Base-by-base conservation (phyloP, 2,329 filamentous ascomycete species). In the Colletotrichum viniferum region DNA sequence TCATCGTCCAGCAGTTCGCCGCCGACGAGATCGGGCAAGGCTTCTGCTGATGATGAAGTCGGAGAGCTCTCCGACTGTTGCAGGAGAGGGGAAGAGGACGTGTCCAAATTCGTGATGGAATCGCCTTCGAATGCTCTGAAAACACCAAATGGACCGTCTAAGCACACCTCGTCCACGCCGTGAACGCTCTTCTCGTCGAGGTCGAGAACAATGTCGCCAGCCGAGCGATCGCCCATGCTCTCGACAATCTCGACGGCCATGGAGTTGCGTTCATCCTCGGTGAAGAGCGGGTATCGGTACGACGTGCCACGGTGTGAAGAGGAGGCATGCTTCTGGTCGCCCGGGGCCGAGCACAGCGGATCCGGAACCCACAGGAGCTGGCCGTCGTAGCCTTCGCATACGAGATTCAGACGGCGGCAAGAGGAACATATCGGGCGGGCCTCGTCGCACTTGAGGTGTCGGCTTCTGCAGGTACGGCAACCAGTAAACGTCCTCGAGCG, bases 391-490 rank as follows among this genome's bases (percentile, higher is more conserved):
- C 86, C 85, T 28, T 81, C 83, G 68, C 86, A 88, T 0, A 64
- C 28, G 1, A 87, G 70, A 1, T 82, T 82, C 18, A 83, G 78
- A 16, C 82, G 79, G 28, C 76, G 74, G 71, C 86, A 88, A 48
- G 83, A 82, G 2, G 79, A 79, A 76, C 86, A 88, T 28, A 78
- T 78, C 5, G 86, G 86, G 6, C 82, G 83, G 6, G 80, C 79
- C 74, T 87, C 86, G 71, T 88, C 86, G 71, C 86, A 88, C 79
- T 88, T 88, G 32, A 84, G 80, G 77, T 87, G 86, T 16, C 86
- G 83, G 68, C 78, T 82, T 21, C 82, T 79, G 75, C 82, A 84
- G 14, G 81, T 83, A 16, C 81, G 80, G 32, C 82, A 84, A 28
- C 82, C 82, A 5, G 82, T 84, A 55, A 84, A 84, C 2, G 81